Evolutionary conservation across 1,139 yeast species (phyloP), one percentile per base, ranked within the genome.

Genomic region (Pichia kudriavzevii): DNA sequence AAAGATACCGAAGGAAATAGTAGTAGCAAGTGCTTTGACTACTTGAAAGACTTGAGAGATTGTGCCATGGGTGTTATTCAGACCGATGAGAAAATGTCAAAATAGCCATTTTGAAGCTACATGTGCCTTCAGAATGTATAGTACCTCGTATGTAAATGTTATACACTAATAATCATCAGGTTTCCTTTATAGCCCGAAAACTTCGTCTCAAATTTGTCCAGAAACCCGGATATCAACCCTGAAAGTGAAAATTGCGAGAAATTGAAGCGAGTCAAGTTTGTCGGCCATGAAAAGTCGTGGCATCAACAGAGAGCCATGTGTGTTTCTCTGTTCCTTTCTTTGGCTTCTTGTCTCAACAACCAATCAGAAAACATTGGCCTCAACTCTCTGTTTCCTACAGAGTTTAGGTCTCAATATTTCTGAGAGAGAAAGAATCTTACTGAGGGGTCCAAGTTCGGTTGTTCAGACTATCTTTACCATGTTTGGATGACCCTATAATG

Each of bases 351-450:
- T 14, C 22, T 16, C 16, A 32, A 38, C 38, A 39, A 36, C 40
- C 28, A 15, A 29, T 34, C 41, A 39, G 40, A 39, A 41, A 30
- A 38, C 42, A 41, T 40, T 38, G 42, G 41, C 41, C 39, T 22
- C n/a, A 17, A 7, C 26, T 15, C 31, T 30, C 20, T 14, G 39
- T 3, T 29, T 24, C 6, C 21, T 27, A 31, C 40, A 28, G 33
- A 36, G 22, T 12, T 36, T 18, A 35, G 47, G 55, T 51, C 54
- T 50, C 55, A 50, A 40, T 35, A 38, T 39, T 48, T 35, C 51
- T 50, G 57, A 52, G 38, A 52, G 53, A 52, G 22, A 22, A 21
- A 31, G 20, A 15, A 15, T 18, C 24, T 22, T 15, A 13, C 12
- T 7, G 9, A 21, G 15, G 40, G 15, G 26, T 33, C 38, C 29